Base-by-base conservation (phyloP, 2,329 filamentous ascomycete genomes). In the Hypoxylon rubiginosum region DNA sequence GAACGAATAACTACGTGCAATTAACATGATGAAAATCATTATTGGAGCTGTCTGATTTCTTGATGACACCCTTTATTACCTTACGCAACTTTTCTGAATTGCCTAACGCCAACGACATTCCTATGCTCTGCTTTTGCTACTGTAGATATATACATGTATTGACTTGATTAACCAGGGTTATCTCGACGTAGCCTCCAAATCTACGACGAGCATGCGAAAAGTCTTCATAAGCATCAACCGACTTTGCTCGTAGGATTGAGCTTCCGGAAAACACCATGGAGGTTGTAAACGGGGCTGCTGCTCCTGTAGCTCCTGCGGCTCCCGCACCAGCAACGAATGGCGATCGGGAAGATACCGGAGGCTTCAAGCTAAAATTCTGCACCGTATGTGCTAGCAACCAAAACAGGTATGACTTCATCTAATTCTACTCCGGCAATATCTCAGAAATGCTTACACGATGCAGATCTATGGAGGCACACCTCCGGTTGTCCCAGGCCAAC, bases 341-440 rank as follows among this genome's bases (percentile, higher is more conserved):
- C 58, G 80, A 82, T 26, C 79, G 82, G 13, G 83, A 86, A 46
- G 83, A 84, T 17, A 80, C 83, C 26, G 83, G 82, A n/a, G 88
- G 85, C 56, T 97, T 90, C 85, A 97, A 96, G 81, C 87, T 99
- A 67, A 97, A 92, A 77, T 97, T 98, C 81, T 97, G 94, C 84
- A 98, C 96, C 2, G 95, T 99, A n/a, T 99, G 96, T 81, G 96
- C 96, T 7, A 97, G 94, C 75, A 99, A 99, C 75, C 94, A 99
- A 80, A 99, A 99, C 77, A 90, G 96, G 89, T 97, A 84, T 69
- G 85, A 75, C 11, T 4, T 34, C 52, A 19, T 58, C 39, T 30
- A 34, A 19, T 34, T 10, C 6, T 45, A 4, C 8, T 28, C 19
- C n/a, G 9, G 9, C 11, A 7, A 30, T 24, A 46, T 34, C 10